Evolutionary conservation across 2,329 filamentous ascomycete species (phyloP), one percentile per base, ranked within the genome.

Genomic region (Stemphylium beticola): DNA sequence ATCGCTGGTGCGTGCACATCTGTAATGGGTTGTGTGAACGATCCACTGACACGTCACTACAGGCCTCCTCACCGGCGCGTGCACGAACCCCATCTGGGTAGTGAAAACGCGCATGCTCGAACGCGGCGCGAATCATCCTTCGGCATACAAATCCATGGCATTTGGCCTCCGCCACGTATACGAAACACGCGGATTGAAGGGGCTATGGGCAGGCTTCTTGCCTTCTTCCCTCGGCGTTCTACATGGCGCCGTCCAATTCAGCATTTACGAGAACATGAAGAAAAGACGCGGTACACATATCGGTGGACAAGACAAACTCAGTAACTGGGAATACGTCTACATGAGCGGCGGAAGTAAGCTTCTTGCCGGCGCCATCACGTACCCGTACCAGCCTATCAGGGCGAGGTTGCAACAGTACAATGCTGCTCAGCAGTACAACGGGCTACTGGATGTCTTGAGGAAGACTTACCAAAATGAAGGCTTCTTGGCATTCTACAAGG

Each of bases 11-110:
- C 52, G 73, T 59, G 3, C 18, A 8, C 17, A 33, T 32, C 24
- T 15, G 31, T 4, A 26, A 9, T 45, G 29, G 14, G 6, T 45
- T 29, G 17, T 48, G 22, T 26, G 7, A 12, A n/a, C 12, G 43
- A 17, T 44, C 60, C 15, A 55, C 45, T 61, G 24, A 59, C 36
- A 12, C 10, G 4, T 22, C n/a, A 69, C 29, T n/a, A 15, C 22
- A 72, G 93, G 93, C 26, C 81, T 89, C 15, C 76, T 91, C 36
- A 96, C 92, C 1, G 89, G 93, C 38, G 78, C 91, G 26, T 82
- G 93, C 62, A 98, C 95, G 26, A 98, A 98, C 73, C 95, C 95
- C 2, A 88, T 99, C 66, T 99, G 95, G 95, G 95, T 99, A 2
- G 87, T 99, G 74, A 98, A 98, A 81, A 98, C 93, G 8, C 89